These are phyloP conservation scores for Boletus bicolor DNA, from an alignment of 768 basidiomycete species.

Conservation along the genomic window DNA sequence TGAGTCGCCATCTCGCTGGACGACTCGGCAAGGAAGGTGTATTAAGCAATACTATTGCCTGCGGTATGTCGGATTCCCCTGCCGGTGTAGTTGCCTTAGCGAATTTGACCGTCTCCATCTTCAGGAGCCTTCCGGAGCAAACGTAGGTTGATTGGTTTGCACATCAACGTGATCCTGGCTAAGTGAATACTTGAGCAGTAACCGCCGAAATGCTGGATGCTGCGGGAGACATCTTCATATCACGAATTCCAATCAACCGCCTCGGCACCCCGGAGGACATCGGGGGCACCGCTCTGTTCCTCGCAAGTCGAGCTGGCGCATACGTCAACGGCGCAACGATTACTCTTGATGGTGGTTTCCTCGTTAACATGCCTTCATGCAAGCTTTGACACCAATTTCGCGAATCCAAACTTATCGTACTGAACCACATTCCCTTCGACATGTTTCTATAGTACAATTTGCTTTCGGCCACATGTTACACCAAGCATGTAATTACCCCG, in stretches of 20 bases:
- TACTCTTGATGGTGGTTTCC: conserved; percentile 56
- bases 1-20: conserved; percentile 55
- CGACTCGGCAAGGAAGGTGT: conserved; percentile 56
- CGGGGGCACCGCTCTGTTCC: conserved; percentile 58
- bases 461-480: conserved; percentile 5
- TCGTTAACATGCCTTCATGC: conserved; percentile 39
- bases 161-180: not conserved
- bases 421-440: not conserved
- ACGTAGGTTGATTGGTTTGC: conserved; percentile 25
- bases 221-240: conserved; percentile 42
- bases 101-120: not conserved
- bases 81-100: not conserved
- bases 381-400: conserved; percentile 27
- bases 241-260: conserved; percentile 45
- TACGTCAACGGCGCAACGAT: conserved; percentile 66
- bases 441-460: not conserved
- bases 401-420: not conserved
- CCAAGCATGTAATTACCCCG: not conserved
- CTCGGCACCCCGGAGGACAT: conserved; percentile 66
- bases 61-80: conserved; percentile 36
- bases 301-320: conserved; percentile 56
- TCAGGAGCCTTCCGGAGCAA: conserved; percentile 42
- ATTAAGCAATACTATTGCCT: conserved; percentile 61
- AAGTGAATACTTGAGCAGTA: conserved; percentile 36
- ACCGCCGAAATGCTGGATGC: conserved; percentile 50